Evolutionary conservation across 164 flowering plant genomes (phyloP).

Genomic region (Pachysandra terminalis): DNA sequence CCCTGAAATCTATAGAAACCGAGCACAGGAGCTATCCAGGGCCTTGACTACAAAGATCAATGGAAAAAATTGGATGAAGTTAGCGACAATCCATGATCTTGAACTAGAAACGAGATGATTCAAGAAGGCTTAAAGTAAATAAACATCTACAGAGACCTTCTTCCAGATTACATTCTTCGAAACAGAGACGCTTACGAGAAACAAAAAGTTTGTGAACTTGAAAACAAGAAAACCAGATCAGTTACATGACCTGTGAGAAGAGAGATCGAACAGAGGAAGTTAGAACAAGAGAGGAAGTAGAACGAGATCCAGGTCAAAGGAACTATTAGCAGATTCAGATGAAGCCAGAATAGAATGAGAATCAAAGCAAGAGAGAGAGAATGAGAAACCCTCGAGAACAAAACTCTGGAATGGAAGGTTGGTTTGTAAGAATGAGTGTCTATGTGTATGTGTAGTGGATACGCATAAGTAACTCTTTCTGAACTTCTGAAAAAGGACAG

Average conservation of each 20-base stretch:
- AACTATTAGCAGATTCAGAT: slow-evolving; percentile 8
- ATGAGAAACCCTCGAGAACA: slow-evolving; percentile 8
- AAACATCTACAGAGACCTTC: slow-evolving; percentile 22
- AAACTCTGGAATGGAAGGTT: slow-evolving; percentile 18
- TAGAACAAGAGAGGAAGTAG: background rate
- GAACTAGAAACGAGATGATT: slow-evolving; percentile 8
- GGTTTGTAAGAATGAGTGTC: slow-evolving; percentile 30
- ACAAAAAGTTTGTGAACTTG: slow-evolving; percentile 1
- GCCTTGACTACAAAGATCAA: background rate
- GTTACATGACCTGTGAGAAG: slow-evolving; percentile 29
- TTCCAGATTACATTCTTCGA: slow-evolving; percentile 34
- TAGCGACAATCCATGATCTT: slow-evolving; percentile 46
- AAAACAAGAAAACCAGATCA: background rate
- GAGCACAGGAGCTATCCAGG: background rate
- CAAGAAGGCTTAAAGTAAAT: slow-evolving; percentile 26
- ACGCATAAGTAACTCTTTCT: slow-evolving; percentile 23
- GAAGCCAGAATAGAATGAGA: slow-evolving; percentile 12
- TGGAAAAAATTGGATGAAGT: slow-evolving; percentile 6
- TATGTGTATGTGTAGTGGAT: slow-evolving; percentile 42
- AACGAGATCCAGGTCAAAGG: slow-evolving; percentile 10
- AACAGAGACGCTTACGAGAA: slow-evolving; percentile 17
- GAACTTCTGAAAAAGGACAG: background rate
- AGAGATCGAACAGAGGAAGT: slow-evolving; percentile 3
- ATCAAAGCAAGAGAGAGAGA: slow-evolving; percentile 12
- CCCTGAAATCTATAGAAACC: slow-evolving; percentile 7